These are phyloP conservation scores for Diaporthe longicolla DNA, from an alignment of 2,329 filamentous ascomycete genomes.

Conservation along the genomic window DNA sequence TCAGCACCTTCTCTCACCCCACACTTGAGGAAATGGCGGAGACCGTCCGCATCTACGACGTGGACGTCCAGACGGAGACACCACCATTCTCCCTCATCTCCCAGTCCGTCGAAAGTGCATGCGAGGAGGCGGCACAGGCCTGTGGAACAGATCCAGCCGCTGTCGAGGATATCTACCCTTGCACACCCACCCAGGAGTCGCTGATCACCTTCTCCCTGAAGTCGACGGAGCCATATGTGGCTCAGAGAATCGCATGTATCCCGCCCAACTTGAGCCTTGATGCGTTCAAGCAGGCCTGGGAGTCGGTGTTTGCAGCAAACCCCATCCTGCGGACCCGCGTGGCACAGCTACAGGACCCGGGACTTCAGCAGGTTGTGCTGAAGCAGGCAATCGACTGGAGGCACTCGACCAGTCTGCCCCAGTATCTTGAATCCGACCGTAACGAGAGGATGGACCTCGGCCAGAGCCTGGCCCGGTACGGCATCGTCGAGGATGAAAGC, in stretches of 20 bases:
- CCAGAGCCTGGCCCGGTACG: slow-evolving; percentile 54
- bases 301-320: slow-evolving; percentile 45
- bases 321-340: slow-evolving; percentile 54
- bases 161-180: slow-evolving; percentile 57
- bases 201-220: slow-evolving; percentile 54
- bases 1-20: slow-evolving; percentile 59
- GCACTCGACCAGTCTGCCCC: slow-evolving; percentile 41
- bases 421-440: slow-evolving; percentile 51
- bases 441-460: slow-evolving; percentile 48
- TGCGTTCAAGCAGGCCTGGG: slow-evolving; percentile 50
- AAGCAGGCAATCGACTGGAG: slow-evolving; percentile 50
- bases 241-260: slow-evolving; percentile 47
- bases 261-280: slow-evolving; percentile 45
- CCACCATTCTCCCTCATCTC: slow-evolving; percentile 47
- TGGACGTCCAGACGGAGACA: slow-evolving; percentile 46
- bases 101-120: slow-evolving; percentile 42
- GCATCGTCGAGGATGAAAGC: slow-evolving; percentile 47
- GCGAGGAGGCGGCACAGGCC: slow-evolving; percentile 44
- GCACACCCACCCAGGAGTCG: slow-evolving; percentile 55
- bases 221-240: slow-evolving; percentile 52
- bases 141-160: slow-evolving; percentile 44
- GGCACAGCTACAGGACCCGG: slow-evolving; percentile 50
- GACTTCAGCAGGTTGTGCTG: slow-evolving; percentile 55
- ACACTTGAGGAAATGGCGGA: slow-evolving; percentile 61
- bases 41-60: slow-evolving; percentile 49